phyloP scores from a whole-genome alignment of 2,329 filamentous ascomycete species.

The Cladosporium cucumerinum region DNA sequence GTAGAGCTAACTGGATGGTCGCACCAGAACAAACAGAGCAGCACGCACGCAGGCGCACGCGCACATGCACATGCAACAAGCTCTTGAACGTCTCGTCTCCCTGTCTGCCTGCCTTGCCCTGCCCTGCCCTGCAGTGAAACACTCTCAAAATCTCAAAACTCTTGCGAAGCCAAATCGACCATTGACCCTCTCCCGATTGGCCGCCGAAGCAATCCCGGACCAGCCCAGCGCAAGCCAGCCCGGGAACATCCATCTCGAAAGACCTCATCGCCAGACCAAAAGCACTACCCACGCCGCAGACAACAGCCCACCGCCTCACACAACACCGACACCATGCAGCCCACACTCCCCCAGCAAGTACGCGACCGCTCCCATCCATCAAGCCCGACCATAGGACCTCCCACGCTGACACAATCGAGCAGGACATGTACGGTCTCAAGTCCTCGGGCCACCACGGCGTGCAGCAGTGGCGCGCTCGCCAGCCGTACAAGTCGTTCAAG shows the following conservation, averaged over 20 bases:
- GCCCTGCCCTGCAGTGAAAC: background rate
- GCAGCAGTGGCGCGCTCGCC: constrained; percentile 35
- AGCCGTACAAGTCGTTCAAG: constrained; percentile 49
- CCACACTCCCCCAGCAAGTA: constrained; percentile 30
- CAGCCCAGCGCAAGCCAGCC: background rate
- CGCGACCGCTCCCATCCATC: background rate
- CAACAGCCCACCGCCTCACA: constrained; percentile 1
- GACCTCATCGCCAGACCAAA: constrained; percentile 13
- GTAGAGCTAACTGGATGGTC: background rate
- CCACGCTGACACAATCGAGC: background rate
- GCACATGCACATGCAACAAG: background rate
- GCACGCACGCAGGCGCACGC: background rate
- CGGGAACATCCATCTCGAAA: constrained; percentile 12
- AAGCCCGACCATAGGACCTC: background rate
- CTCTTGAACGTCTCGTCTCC: background rate
- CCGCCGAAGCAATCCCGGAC: background rate
- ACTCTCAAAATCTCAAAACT: background rate
- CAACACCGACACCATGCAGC: constrained; percentile 27
- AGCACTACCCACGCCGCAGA: background rate
- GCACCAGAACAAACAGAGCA: background rate
- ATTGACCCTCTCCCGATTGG: constrained; percentile 5
- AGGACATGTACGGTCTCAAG: constrained; percentile 27
- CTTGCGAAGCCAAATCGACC: background rate
- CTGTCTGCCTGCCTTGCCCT: background rate
- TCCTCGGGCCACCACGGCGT: constrained; percentile 27